Evolutionary conservation across 768 basidiomycete species (phyloP), one percentile per base, ranked within the genome.

Genomic region (Pisolithus tinctorius): DNA sequence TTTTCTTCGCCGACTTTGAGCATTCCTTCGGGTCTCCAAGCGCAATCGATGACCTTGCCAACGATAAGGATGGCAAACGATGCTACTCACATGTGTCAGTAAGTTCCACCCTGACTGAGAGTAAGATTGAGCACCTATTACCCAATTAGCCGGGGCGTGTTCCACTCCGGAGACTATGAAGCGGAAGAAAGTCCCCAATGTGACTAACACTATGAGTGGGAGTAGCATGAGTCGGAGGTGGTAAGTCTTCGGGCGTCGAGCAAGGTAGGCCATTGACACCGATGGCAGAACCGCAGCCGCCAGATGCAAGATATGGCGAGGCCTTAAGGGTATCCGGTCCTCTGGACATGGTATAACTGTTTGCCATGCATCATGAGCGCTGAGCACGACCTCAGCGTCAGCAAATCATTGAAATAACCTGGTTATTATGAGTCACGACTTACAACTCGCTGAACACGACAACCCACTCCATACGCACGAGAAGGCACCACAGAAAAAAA

Each of bases 251-350:
- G 77, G 80, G 52, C 85, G 70, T 52, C 88, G 75, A 2, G 82
- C 77, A 11, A 92, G 78, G 63, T 86, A 88, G 41, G 83, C 84
- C 69, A 90, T 73, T 58, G 81, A 76, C 13, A 85, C 58, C 59
- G 81, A 80, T 0, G 86, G 86, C 3, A 80, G 51, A 53, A 78
- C 69, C 16, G 70, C 70, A 7, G 69, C 25, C 9, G 73, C 46
- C 9, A 71, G 65, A n/a, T 58, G 58, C 17, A 77, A 60, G 40
- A 70, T 64, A 65, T 78, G 50, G 52, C 57, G 59, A 55, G 58
- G 29, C 71, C 43, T 72, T 31, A 84, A 65, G 17, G 83, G 81
- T 58, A 75, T 77, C 44, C 83, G 74, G 44, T 79, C 63, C 23
- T 73, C 60, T 7, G 73, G 71, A 45, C 67, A 60, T 16, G 83